Evolutionary conservation across 345 rosid genomes (phyloP).

Genomic region (Eucalyptus lansdowneana): DNA sequence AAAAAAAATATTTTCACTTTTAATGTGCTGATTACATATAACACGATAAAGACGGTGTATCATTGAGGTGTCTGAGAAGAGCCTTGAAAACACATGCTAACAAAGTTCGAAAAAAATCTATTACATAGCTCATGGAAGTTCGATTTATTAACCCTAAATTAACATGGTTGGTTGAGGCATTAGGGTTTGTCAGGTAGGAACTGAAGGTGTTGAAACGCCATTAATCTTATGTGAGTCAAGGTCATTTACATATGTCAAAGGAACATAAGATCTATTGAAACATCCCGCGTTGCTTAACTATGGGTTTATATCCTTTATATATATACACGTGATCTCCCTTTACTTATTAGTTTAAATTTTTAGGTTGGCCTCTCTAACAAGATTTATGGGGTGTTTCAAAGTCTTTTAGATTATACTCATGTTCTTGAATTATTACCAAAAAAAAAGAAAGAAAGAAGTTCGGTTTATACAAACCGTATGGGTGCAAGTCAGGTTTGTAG

Average conservation of each 20-base stretch:
- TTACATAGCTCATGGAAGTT: not conserved
- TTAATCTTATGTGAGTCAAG: not conserved
- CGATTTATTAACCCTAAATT: not conserved
- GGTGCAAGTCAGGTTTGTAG: not conserved
- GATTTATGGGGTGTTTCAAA: not conserved
- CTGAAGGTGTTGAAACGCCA: not conserved
- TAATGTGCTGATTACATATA: not conserved
- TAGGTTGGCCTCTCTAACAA: not conserved
- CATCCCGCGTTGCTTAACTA: not conserved
- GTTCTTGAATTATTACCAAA: not conserved
- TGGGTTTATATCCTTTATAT: not conserved
- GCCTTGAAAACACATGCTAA: not conserved
- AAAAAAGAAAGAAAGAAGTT: not conserved
- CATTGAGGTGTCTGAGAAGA: not conserved
- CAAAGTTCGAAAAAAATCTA: not conserved
- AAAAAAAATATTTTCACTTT: not conserved
- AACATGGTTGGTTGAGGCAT: not conserved
- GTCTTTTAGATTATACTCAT: not conserved
- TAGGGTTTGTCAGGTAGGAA: not conserved
- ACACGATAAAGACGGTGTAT: not conserved
- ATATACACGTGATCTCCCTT: rapidly evolving
- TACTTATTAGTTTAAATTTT: not conserved
- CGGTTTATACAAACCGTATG: not conserved
- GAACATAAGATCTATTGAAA: not conserved
- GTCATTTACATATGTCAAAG: not conserved